These are phyloP conservation scores for Neoconidiobolus thromboides DNA, from an alignment of 371 early-diverging fungal species.

Conservation along the genomic window DNA sequence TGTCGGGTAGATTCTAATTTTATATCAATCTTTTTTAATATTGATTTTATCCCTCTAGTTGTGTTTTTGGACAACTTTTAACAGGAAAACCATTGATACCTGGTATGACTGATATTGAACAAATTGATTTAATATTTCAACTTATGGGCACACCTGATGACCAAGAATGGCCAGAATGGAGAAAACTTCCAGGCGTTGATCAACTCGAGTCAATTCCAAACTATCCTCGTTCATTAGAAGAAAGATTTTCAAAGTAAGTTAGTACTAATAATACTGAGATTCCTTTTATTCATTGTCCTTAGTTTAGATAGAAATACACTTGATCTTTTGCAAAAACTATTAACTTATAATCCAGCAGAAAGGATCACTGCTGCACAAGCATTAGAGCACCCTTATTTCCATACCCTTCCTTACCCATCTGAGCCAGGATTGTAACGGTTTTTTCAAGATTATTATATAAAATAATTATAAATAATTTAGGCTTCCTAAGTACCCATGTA, in stretches of 20 bases:
- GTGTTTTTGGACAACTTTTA: conserved; percentile 72
- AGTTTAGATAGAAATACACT: conserved; percentile 12
- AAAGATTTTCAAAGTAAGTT: too few species aligned
- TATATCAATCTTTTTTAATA: too few species aligned
- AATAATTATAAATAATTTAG: background rate
- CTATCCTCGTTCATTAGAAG: too few species aligned
- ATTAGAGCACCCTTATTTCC: conserved; percentile 53
- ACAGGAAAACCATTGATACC: conserved; percentile 52
- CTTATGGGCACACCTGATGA: conserved; percentile 26
- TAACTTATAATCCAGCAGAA: conserved; percentile 57
- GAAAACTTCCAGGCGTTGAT: conserved; percentile 27
- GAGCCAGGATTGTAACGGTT: background rate
- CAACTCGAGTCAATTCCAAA: too few species aligned
- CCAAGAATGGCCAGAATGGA: conserved; percentile 47
- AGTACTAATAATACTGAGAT: too few species aligned
- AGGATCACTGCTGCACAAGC: conserved; percentile 57
- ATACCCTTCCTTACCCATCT: conserved; percentile 31
- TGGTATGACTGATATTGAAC: conserved; percentile 62
- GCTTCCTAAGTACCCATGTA: background rate
- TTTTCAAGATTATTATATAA: background rate
- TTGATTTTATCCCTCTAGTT: conserved; percentile 16
- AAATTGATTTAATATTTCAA: conserved; percentile 59
- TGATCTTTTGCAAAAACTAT: conserved; percentile 20
- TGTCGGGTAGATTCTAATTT: conserved; percentile 46
- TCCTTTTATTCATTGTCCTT: background rate